Percentiles rank a stretch among this genome's conserved stretches.
Evolutionary conservation across 1,139 yeast species (phyloP).

Genomic region (Saccharomycopsis phalli): DNA sequence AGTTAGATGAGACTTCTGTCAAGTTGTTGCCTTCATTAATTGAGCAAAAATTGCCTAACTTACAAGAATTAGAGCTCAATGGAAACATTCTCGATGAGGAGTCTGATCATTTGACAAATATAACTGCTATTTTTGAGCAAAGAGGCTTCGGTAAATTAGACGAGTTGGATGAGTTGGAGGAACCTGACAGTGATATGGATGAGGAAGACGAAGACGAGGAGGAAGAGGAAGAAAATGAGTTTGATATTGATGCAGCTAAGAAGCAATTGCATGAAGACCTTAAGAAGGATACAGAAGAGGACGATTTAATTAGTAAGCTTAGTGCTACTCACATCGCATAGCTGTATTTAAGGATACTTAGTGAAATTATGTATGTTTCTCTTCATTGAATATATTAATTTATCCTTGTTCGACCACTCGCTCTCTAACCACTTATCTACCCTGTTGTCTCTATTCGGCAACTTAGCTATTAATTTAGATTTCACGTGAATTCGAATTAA

Average conservation of each 20-base stretch:
- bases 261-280: slow-evolving; percentile 11
- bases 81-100: slow-evolving; percentile 91
- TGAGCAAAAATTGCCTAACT: slow-evolving; percentile 46
- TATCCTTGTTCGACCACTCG: slow-evolving; percentile 65
- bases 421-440: slow-evolving; percentile 66
- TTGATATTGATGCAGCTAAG: slow-evolving; percentile 13
- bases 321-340: slow-evolving; percentile 10
- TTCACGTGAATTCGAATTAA: slow-evolving; percentile 43
- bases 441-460: slow-evolving; percentile 44
- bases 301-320: slow-evolving; percentile 16
- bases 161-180: slow-evolving; percentile 91
- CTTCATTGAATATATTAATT: slow-evolving; percentile 31
- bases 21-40: slow-evolving; percentile 46
- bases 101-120: slow-evolving; percentile 43
- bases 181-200: slow-evolving; percentile 76
- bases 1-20: slow-evolving; percentile 63
- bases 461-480: slow-evolving; percentile 36
- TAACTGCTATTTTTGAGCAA: slow-evolving; percentile 55
- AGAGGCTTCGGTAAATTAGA: slow-evolving; percentile 79
- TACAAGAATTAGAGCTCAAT: slow-evolving; percentile 68
- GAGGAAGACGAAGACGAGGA: slow-evolving; percentile 65
- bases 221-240: slow-evolving; percentile 44
- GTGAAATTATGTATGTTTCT: slow-evolving; percentile 25
- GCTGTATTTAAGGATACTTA: neutral
- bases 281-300: slow-evolving; percentile 13